Evolutionary conservation across 176 grass and related monocot genomes (phyloP).

Genomic region (Musa acuminata): DNA sequence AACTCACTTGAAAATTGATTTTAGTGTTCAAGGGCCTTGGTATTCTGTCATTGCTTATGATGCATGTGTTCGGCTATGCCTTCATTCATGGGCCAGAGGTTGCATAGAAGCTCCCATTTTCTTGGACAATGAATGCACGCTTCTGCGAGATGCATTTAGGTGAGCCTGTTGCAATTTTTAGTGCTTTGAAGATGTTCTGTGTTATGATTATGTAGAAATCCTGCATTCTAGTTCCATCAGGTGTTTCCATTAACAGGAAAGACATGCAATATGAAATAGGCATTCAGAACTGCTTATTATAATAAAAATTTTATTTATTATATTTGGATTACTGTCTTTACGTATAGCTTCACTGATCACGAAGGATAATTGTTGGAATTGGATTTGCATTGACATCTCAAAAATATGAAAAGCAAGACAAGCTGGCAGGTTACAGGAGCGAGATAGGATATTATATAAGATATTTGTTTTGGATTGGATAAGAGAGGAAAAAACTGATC

Average conservation of each 20-base stretch:
- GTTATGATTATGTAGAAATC: not conserved
- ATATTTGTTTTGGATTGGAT: not conserved
- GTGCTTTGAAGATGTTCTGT: not conserved
- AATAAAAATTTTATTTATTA: not conserved
- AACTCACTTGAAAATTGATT: conserved; percentile 23
- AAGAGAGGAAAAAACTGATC: not conserved
- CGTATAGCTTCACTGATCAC: not conserved
- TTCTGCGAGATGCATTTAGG: conserved; percentile 84
- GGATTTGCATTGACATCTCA: not conserved
- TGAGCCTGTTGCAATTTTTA: conserved; percentile 22
- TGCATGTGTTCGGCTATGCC: conserved; percentile 87
- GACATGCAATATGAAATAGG: too few species aligned
- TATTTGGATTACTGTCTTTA: not conserved
- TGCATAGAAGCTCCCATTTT: conserved; percentile 97
- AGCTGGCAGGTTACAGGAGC: not conserved
- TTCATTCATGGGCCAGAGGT: conserved; percentile 93
- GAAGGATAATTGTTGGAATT: not conserved
- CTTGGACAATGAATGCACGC: conserved; percentile 83
- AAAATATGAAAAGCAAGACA: not conserved
- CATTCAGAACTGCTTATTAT: too few species aligned
- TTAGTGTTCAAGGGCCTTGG: conserved; percentile 90
- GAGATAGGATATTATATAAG: not conserved
- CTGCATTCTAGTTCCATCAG: not conserved
- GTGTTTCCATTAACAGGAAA: too few species aligned
- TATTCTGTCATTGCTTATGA: conserved; percentile 98